Conservation (phyloP, 768 basidiomycete species). For the Trametes cingulata region DNA sequence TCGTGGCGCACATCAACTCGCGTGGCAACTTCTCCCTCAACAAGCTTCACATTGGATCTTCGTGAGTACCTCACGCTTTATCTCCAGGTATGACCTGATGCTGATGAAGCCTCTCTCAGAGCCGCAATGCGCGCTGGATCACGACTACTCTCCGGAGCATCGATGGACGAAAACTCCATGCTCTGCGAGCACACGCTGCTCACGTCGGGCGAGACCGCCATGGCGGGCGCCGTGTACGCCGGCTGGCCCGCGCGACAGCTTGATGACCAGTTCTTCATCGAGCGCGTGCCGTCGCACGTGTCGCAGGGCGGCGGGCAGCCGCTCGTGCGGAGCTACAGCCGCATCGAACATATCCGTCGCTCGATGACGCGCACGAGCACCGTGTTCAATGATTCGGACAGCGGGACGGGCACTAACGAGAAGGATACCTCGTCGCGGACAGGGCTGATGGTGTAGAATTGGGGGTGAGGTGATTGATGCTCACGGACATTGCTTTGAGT, state of each 20-base stretch:
- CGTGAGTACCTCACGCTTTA: constrained; percentile 28
- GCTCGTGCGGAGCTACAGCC: constrained; percentile 5
- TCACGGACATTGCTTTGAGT: neutral
- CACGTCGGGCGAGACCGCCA: constrained; percentile 48
- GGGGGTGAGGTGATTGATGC: too few relatives aligned
- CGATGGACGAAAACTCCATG: constrained; percentile 52
- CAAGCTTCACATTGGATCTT: constrained; percentile 40
- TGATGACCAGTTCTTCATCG: constrained; percentile 19
- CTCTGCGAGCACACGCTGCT: constrained; percentile 50
- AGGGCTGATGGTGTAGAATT: constrained; percentile 2
- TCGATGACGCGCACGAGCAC: constrained; percentile 3
- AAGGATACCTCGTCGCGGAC: constrained; percentile 1
- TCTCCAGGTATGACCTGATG: neutral
- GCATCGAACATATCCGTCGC: constrained; percentile 12
- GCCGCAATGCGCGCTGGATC: constrained; percentile 48
- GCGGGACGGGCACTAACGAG: neutral
- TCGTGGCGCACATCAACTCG: constrained; percentile 51
- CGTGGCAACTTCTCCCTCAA: constrained; percentile 48
- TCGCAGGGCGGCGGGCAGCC: neutral
- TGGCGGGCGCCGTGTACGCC: constrained; percentile 39
- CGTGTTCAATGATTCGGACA: neutral
- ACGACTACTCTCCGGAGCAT: constrained; percentile 48
- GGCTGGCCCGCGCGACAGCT: constrained; percentile 46
- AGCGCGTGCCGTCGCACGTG: constrained; percentile 1
- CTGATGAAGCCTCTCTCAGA: constrained; percentile 21